Evolutionary conservation across 345 rosid genomes (phyloP).

Genomic region (Boechera retrofracta): DNA sequence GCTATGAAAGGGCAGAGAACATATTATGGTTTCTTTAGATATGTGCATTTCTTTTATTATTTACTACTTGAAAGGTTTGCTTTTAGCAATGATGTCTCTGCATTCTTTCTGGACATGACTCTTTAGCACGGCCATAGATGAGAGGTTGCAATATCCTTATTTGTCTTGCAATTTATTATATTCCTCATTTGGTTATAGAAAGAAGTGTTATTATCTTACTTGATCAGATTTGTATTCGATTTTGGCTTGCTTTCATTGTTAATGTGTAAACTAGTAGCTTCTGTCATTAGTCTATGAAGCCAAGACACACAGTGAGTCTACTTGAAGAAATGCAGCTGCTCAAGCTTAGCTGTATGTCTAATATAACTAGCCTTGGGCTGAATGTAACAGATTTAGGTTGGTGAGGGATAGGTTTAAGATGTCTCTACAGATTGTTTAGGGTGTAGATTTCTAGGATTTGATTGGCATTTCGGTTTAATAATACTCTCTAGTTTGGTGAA

Average conservation of each 20-base stretch:
- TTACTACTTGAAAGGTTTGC: background rate
- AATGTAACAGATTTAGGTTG: background rate
- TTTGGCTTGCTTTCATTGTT: background rate
- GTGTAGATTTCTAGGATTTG: background rate
- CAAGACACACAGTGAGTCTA: background rate
- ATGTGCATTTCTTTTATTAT: too few relatives aligned
- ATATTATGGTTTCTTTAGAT: background rate
- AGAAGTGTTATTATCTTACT: background rate
- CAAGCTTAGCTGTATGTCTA: conserved; percentile 1
- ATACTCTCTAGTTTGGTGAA: conserved; percentile 4
- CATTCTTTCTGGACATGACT: conserved; percentile 6
- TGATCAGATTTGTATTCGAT: background rate
- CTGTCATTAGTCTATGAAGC: background rate
- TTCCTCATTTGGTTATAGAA: background rate
- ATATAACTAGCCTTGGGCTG: background rate
- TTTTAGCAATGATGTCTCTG: background rate
- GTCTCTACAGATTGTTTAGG: background rate
- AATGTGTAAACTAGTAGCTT: background rate
- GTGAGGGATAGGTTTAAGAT: background rate
- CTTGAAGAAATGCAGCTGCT: background rate
- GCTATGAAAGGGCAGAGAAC: background rate
- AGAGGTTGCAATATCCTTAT: background rate
- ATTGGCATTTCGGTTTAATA: background rate
- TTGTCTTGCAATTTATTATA: too few relatives aligned
- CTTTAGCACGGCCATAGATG: background rate